Base-by-base conservation (phyloP, 202 grass and related monocot species). In the Carex sylvatica region DNA sequence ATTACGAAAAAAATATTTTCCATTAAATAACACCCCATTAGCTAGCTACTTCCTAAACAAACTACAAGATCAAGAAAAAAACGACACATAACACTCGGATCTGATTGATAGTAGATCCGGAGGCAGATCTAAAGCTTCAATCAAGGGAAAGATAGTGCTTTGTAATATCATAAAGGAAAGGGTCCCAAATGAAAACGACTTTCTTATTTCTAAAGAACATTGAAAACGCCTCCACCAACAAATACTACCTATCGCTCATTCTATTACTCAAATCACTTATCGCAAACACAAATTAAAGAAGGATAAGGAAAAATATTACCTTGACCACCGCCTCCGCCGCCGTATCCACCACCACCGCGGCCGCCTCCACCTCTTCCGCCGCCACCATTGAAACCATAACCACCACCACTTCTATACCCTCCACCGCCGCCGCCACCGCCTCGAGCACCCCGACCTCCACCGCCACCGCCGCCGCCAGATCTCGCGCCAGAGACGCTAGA, bases 401-500 rank as follows among this genome's bases (percentile, higher is more conserved):
- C 88, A 0, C 94, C 89, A 2, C 94, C 89, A 2, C 85, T 73
- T 11, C 91, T 86, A 71, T 83, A 83, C 47, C 89, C 84, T 80
- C 84, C 56, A 61, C 61, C 76, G 28, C 73, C 24, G 49, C 84
- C 59, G 19, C 87, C 52, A 56, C 78, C 31, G 77, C 83, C 19
- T 26, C 81, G 9, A 78, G 84, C 23, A 76, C 91, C 12, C 40
- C 90, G 40, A 19, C 87, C 86, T 72, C 89, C 90, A 26, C 74
- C 44, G 44, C 44, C 31, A 4, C 36, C 42, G 7, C 42, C 64
- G 31, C 3, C 46, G 2, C 87, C 51, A 5, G 85, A 82, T 82
- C 80, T 82, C 6, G 80, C 80, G 4, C 92, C 94, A 73, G 87
- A 89, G 42, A 98, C 95, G 89, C 44, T 88, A 65, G 92, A 91